phyloP scores from a whole-genome alignment of 2,329 filamentous ascomycete genomes.

The Colletotrichum simmondsii region DNA sequence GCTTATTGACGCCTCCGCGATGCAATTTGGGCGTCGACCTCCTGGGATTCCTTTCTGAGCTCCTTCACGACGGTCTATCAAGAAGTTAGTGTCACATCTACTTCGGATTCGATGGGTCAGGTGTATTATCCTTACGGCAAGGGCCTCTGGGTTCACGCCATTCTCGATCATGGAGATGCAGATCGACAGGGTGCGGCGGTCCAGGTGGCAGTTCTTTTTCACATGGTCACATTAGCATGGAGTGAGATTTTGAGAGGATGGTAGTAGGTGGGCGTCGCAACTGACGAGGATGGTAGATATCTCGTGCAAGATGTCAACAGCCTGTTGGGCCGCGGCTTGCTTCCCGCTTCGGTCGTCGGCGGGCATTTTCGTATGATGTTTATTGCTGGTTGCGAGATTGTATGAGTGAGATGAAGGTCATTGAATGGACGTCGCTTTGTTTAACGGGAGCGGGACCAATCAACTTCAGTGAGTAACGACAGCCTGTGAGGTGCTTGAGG shows the following conservation, averaged over 20 bases:
- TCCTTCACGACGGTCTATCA: slow-evolving; percentile 69
- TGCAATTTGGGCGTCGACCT: slow-evolving; percentile 54
- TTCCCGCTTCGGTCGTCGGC: slow-evolving; percentile 68
- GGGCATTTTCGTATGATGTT: slow-evolving; percentile 3
- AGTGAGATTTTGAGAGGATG: not conserved
- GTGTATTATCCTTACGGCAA: slow-evolving; percentile 74
- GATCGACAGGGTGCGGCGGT: slow-evolving; percentile 89
- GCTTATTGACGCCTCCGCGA: slow-evolving; percentile 38
- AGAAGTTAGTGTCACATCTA: not conserved
- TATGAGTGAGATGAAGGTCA: not conserved
- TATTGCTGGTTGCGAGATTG: not conserved
- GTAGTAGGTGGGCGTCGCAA: slow-evolving; percentile 31
- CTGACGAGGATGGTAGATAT: slow-evolving; percentile 89
- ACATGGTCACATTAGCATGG: slow-evolving; percentile 18
- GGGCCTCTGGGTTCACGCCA: slow-evolving; percentile 93
- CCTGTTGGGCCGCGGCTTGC: slow-evolving; percentile 81
- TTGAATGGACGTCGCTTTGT: not conserved
- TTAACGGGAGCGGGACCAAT: slow-evolving; percentile 8
- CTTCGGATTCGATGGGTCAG: no score
- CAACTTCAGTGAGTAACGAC: not conserved
- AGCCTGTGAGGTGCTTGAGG: not conserved
- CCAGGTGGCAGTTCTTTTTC: slow-evolving; percentile 88
- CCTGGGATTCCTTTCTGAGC: slow-evolving; percentile 66
- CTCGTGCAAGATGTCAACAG: slow-evolving; percentile 85
- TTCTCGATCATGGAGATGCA: slow-evolving; percentile 98